Percentiles rank a stretch among this genome's conserved stretches.
Evolutionary conservation across 2,329 filamentous ascomycete species (phyloP).

Genomic region (Tolypocladium album): DNA sequence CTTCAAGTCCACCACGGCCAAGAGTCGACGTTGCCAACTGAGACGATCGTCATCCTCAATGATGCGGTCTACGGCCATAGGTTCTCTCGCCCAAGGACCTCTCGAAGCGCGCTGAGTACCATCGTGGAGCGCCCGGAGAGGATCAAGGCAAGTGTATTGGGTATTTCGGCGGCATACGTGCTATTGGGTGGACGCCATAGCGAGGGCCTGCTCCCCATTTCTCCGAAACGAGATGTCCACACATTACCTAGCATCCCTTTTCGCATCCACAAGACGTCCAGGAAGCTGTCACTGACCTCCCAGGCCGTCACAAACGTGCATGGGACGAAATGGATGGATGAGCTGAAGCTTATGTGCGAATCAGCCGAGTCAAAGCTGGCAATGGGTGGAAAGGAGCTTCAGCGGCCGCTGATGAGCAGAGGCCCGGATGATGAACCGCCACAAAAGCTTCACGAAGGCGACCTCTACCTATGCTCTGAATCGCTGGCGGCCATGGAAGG

Average conservation of each 20-base stretch:
- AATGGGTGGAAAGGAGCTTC: constrained; percentile 65
- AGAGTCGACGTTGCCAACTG: constrained; percentile 28
- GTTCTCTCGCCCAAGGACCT: constrained; percentile 73
- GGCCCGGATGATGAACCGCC: constrained; percentile 32
- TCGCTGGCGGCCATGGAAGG: constrained; percentile 84
- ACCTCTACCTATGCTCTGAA: constrained; percentile 81
- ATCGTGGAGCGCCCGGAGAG: constrained; percentile 93
- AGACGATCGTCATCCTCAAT: constrained; percentile 78
- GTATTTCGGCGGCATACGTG: constrained; percentile 80
- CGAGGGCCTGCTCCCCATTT: constrained; percentile 57
- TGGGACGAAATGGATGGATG: constrained; percentile 86
- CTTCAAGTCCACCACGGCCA: constrained; percentile 48
- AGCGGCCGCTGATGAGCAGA: constrained; percentile 53
- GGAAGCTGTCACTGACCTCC: constrained; percentile 61
- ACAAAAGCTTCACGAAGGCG: constrained; percentile 68
- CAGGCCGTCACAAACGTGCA: constrained; percentile 83
- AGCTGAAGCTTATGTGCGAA: constrained; percentile 76
- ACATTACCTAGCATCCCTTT: constrained; percentile 60
- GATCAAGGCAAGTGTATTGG: constrained; percentile 72
- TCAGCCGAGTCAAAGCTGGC: constrained; percentile 69
- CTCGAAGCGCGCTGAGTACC: constrained; percentile 56
- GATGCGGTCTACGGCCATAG: constrained; percentile 94
- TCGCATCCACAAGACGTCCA: constrained; percentile 69
- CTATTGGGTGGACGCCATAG: constrained; percentile 73
- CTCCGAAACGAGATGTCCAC: constrained; percentile 47